Percentiles rank a stretch among this genome's conserved stretches.
phyloP scores from a whole-genome alignment of 176 grass and related monocot genomes.

The Carex scoparia region DNA sequence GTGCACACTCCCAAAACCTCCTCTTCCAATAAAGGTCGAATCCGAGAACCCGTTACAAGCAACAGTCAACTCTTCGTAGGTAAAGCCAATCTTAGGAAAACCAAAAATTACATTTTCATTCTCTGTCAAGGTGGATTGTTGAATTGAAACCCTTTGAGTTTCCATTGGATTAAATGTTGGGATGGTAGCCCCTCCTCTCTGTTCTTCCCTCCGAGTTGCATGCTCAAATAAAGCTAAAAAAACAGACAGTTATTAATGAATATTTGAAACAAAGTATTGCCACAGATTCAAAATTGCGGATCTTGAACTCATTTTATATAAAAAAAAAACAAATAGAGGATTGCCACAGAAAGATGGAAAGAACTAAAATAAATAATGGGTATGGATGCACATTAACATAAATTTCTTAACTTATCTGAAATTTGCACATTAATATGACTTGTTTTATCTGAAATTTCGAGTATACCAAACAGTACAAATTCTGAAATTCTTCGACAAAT shows the following conservation, averaged over 20 bases:
- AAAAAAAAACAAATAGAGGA: neutral
- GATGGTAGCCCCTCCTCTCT: neutral
- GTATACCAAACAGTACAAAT: neutral
- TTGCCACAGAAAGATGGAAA: neutral
- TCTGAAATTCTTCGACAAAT: neutral
- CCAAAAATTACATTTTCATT: slow-evolving; percentile 16
- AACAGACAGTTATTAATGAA: neutral
- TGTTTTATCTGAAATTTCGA: neutral
- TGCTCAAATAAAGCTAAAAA: neutral
- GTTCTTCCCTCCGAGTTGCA: neutral
- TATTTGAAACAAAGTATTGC: neutral
- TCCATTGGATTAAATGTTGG: neutral
- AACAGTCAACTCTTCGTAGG: slow-evolving; percentile 29
- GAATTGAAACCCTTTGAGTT: neutral
- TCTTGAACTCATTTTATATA: too few relatives aligned
- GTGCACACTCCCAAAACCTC: slow-evolving; percentile 34
- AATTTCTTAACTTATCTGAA: neutral
- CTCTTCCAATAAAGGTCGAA: slow-evolving; percentile 28
- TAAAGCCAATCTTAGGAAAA: slow-evolving; percentile 18
- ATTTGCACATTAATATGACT: too few relatives aligned
- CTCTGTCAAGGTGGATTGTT: neutral
- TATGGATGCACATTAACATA: neutral
- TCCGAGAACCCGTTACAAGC: slow-evolving; percentile 27
- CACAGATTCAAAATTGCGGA: too few relatives aligned
- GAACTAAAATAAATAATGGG: neutral